Evolutionary conservation across 768 basidiomycete genomes (phyloP), one percentile per base, ranked within the genome.

Genomic region (Termitomyces heimii): DNA sequence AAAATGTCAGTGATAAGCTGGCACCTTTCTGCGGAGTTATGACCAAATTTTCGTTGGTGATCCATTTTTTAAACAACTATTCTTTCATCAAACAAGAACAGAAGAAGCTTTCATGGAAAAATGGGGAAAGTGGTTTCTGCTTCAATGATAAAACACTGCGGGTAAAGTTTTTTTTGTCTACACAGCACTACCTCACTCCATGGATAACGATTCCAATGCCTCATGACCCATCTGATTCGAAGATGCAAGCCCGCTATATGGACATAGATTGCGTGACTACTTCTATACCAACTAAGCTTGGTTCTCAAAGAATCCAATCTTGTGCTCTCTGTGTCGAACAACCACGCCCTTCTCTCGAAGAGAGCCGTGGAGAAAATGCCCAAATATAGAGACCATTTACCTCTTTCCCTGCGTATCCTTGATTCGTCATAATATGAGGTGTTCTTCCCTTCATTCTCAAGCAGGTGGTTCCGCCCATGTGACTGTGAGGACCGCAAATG

Each of bases 241-340:
- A 6, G 7, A 35, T 35, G 2, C 20, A 49, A n/a, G 9, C 24
- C 32, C 14, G 39, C 58, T 53, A 1, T 88, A 86, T 58, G 60
- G 63, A 8, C 85, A 88, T 61, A 59, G 56, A 22, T 79, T 80
- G 62, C 87, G 86, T 65, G 70, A n/a, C 81, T 49, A 64, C 69
- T 1, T 86, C 78, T 53, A 68, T 80, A 13, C 62, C 60, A 28
- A 68, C 75, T 4, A 79, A 78, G 68, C 71, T 88, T 16, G 70
- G 72, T 9, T 82, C 80, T 40, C 76, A 75, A 50, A 75, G 76
- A 9, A 77, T 53, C 86, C 87, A 4, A 78, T 88, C 34, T 63
- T 78, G 10, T 88, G 87, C 65, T 85, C 86, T 0, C 34, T 88
- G 87, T 60, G 67, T 72, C 14, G 67, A 4, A 6, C 20, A 7